These are phyloP conservation scores for Flaveria linearis DNA, from an alignment of 129 eudicot genomes.

Conservation along the genomic window DNA sequence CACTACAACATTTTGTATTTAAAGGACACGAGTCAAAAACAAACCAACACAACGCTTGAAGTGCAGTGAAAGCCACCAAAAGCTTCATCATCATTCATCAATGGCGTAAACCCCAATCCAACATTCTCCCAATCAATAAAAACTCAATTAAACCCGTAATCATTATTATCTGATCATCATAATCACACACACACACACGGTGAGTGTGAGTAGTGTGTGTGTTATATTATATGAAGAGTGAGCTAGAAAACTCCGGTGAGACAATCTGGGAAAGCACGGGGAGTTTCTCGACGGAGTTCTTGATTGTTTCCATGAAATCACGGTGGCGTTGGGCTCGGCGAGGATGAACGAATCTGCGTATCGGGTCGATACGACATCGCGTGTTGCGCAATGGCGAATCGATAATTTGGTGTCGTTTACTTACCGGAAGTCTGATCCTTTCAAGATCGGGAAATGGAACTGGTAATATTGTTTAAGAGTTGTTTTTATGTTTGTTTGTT, in stretches of 20 bases:
- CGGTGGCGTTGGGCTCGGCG: constrained; percentile 45
- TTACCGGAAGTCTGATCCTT: constrained; percentile 85
- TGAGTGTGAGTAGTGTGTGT: background rate
- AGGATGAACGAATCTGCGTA: constrained; percentile 81
- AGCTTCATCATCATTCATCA: constrained; percentile 27
- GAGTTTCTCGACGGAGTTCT: constrained; percentile 62
- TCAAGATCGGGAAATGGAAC: constrained; percentile 85
- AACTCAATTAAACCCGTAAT: constrained; percentile 15
- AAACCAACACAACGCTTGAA: constrained; percentile 14
- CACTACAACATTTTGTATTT: background rate
- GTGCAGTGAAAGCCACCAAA: constrained; percentile 29
- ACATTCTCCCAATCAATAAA: constrained; percentile 42
- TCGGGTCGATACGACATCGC: constrained; percentile 77
- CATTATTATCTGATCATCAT: background rate
- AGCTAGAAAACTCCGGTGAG: constrained; percentile 25
- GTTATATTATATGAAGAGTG: constrained; percentile 27
- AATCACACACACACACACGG: no score
- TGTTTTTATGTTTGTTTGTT: background rate
- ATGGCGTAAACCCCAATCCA: constrained; percentile 39
- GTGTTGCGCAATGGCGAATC: constrained; percentile 95
- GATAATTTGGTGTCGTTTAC: constrained; percentile 67
- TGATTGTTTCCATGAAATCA: constrained; percentile 78
- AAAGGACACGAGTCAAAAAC: constrained; percentile 14
- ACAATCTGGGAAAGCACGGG: constrained; percentile 81
- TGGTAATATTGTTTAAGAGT: constrained; percentile 42